Percentiles rank a stretch among this genome's conserved stretches.
These are phyloP conservation scores for Backusella morwellensis DNA, from an alignment of 192 early-diverging fungal genomes.

Conservation along the genomic window DNA sequence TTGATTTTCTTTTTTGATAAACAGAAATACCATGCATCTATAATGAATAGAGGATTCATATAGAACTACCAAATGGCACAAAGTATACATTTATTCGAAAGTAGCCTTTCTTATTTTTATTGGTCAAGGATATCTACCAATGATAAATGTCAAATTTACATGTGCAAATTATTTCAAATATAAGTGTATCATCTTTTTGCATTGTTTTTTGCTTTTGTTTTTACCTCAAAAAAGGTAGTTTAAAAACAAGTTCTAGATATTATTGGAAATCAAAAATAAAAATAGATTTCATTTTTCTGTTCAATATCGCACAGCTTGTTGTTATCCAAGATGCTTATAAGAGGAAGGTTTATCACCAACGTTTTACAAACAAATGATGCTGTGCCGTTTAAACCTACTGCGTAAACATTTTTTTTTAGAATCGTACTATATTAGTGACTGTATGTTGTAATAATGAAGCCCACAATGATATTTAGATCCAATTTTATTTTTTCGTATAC, in stretches of 20 bases:
- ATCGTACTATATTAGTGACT: not conserved
- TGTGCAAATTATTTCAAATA: not conserved
- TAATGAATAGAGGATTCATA: not conserved
- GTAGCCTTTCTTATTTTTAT: not conserved
- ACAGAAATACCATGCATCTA: not conserved
- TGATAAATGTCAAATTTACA: not conserved
- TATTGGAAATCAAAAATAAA: constrained; percentile 1
- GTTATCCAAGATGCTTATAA: not conserved
- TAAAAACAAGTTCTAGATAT: constrained; percentile 3
- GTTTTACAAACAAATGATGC: not conserved
- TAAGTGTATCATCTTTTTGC: not conserved
- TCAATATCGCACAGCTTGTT: not conserved
- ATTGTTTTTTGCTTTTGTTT: not conserved
- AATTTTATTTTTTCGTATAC: not conserved
- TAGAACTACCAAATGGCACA: not conserved
- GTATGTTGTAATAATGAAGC: not conserved
- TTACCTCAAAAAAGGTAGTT: not conserved
- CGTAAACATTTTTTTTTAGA: not conserved
- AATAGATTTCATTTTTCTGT: not conserved
- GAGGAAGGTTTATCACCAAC: not conserved
- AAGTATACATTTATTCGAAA: not conserved
- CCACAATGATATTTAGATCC: not conserved
- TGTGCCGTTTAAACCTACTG: not conserved
- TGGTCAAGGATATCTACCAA: not conserved
- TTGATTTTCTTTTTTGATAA: not conserved